Percentiles rank a stretch among this genome's conserved stretches.
Conservation (phyloP, 305 asterid genomes). For the Fraxinus velutina region DNA sequence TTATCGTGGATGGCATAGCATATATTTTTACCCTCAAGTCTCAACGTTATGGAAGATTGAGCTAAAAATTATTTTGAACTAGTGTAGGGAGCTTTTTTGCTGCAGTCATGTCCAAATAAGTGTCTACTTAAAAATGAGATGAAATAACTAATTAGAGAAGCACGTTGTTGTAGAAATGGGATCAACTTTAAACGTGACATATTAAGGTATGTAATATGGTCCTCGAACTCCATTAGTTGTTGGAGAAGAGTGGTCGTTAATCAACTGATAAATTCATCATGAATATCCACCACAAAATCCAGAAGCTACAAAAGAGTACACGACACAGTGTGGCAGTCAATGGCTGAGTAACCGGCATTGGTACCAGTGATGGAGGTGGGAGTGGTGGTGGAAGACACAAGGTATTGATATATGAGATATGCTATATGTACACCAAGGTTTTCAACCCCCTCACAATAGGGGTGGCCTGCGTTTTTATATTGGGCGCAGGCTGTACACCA, state of each 20-base stretch:
- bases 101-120: neutral
- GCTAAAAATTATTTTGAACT: neutral
- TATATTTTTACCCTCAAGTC: neutral
- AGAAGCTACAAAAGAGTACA: neutral
- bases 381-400: neutral
- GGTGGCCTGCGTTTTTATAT: too few species aligned
- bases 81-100: neutral
- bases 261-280: neutral
- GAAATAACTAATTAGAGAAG: neutral
- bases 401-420: neutral
- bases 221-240: neutral
- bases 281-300: neutral
- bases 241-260: neutral
- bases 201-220: neutral
- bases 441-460: too few species aligned
- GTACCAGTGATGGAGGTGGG: neutral
- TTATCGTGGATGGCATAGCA: neutral
- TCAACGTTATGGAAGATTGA: neutral
- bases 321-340: neutral
- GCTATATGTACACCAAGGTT: too few species aligned
- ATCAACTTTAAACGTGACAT: neutral
- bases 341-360: neutral
- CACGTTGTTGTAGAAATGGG: neutral
- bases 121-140: neutral
- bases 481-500: too few species aligned